A percentile compares a stretch with the other conserved stretches of the same genome.
Evolutionary conservation across 1,284 basidiomycete genomes (phyloP).

Genomic region (Malassezia furfur): DNA sequence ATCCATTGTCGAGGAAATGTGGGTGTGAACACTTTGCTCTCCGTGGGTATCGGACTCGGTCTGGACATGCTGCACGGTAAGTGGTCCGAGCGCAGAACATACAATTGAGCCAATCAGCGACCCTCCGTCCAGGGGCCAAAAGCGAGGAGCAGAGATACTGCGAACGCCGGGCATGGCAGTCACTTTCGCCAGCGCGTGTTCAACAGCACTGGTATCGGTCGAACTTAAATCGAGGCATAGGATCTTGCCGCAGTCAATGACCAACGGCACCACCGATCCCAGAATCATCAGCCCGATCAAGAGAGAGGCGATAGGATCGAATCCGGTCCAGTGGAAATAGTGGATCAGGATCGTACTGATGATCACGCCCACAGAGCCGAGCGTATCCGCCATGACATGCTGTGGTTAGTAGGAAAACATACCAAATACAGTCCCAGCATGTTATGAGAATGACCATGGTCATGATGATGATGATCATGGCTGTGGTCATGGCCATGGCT

Average conservation of each 20-base stretch:
- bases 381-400: conserved; percentile 53
- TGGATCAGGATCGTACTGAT: conserved; percentile 91
- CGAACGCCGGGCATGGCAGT: conserved; percentile 60
- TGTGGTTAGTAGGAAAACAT: conserved; percentile 60
- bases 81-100: background rate
- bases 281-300: conserved; percentile 93
- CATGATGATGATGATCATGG: conserved; percentile 52
- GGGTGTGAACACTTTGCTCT: background rate
- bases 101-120: conserved; percentile 81
- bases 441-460: conserved; percentile 66
- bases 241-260: conserved; percentile 82
- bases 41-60: conserved; percentile 15
- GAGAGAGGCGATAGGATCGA: conserved; percentile 93
- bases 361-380: conserved; percentile 93
- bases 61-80: conserved; percentile 11
- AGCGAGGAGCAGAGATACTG: conserved; percentile 70
- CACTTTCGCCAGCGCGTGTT: conserved; percentile 68
- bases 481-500: conserved; percentile 47
- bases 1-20: background rate
- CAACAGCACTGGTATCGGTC: conserved; percentile 61
- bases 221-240: conserved; percentile 71
- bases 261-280: conserved; percentile 85
- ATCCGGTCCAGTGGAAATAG: conserved; percentile 97
- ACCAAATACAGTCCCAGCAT: conserved; percentile 92
- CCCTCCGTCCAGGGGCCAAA: conserved; percentile 90